Conservation (phyloP, 192 early-diverging fungal genomes). For the Entomortierella chlamydospora region DNA sequence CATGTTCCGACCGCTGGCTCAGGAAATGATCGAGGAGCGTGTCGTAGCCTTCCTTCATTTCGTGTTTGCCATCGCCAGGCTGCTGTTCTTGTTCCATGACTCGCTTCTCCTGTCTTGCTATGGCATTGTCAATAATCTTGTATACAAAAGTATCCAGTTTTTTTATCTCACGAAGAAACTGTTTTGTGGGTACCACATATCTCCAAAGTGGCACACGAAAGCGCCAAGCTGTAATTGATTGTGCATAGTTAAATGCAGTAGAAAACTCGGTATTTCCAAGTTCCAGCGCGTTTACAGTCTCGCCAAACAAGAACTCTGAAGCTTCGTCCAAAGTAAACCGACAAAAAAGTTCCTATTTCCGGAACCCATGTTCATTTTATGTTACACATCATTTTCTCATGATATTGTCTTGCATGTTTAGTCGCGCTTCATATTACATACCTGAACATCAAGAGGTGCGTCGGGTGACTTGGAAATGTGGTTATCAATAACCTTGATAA, state of each 20-base stretch:
- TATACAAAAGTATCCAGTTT: conserved; percentile 44
- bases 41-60: conserved; percentile 2
- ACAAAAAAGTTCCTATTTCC: conserved; percentile 24
- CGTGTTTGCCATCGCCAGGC: neutral
- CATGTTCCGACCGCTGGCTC: conserved; percentile 30
- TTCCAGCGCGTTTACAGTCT: conserved; percentile 28
- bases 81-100: neutral
- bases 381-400: too few relatives aligned
- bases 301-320: conserved; percentile 48
- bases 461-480: conserved; percentile 20
- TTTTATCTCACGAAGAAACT: conserved; percentile 10
- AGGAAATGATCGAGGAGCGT: conserved; percentile 45
- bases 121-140: conserved; percentile 43
- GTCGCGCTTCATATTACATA: neutral
- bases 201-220: conserved; percentile 44
- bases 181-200: conserved; percentile 16
- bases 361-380: too few relatives aligned
- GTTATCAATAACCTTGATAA: conserved; percentile 30
- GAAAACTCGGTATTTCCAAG: conserved; percentile 24
- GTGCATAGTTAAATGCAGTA: conserved; percentile 41
- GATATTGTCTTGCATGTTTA: too few relatives aligned
- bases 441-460: conserved; percentile 30
- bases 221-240: conserved; percentile 37
- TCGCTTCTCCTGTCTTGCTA: conserved; percentile 11
- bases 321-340: conserved; percentile 48